These are phyloP conservation scores for Aspergillus calidoustus DNA, from an alignment of 2,329 filamentous ascomycete species.

Conservation along the genomic window DNA sequence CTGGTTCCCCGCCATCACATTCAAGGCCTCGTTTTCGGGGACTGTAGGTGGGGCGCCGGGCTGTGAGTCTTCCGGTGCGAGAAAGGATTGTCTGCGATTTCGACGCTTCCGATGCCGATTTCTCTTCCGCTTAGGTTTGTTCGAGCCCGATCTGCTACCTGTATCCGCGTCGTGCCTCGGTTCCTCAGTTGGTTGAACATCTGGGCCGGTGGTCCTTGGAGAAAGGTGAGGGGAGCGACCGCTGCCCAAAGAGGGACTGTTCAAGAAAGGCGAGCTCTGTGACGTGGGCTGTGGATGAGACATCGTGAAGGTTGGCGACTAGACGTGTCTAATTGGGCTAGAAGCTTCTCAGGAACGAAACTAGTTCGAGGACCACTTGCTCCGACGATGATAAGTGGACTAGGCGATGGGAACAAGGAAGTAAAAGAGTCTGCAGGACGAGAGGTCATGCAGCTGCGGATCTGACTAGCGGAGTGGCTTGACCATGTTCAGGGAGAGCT, in stretches of 20 bases:
- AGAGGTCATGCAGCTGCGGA: constrained; percentile 12
- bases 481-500: constrained; percentile 25
- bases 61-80: constrained; percentile 62
- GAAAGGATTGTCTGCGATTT: constrained; percentile 80
- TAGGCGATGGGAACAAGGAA: background rate
- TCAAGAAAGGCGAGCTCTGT: constrained; percentile 17
- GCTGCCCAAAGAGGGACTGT: constrained; percentile 11
- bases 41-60: constrained; percentile 55
- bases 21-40: constrained; percentile 39
- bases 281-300: constrained; percentile 22
- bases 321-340: constrained; percentile 1
- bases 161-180: constrained; percentile 27
- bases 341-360: constrained; percentile 1
- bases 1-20: constrained; percentile 35
- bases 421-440: constrained; percentile 7
- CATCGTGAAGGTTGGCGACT: constrained; percentile 21
- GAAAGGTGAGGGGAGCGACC: constrained; percentile 15
- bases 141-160: constrained; percentile 26
- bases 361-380: background rate
- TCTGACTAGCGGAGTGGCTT: constrained; percentile 13
- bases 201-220: constrained; percentile 11
- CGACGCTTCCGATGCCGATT: constrained; percentile 80
- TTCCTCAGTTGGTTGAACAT: constrained; percentile 21
- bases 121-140: constrained; percentile 58
- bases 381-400: background rate